Conservation (phyloP, 495 filamentous ascomycete genomes). For the Talaromyces thailandensis region DNA sequence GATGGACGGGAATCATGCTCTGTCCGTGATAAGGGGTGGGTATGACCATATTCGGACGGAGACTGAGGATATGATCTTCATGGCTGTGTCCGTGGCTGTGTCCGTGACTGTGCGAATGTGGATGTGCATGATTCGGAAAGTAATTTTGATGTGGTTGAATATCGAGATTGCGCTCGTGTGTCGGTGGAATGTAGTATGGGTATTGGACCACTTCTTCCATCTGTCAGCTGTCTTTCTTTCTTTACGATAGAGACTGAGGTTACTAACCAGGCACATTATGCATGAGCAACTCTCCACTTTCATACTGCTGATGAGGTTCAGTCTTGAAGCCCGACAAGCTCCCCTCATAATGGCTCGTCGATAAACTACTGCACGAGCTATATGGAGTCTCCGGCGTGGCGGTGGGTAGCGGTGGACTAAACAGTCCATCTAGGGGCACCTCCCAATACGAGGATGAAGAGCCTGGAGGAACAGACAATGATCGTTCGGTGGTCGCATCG, state of each 20-base stretch:
- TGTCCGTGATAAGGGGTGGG: neutral
- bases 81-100: neutral
- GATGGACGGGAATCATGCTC: neutral
- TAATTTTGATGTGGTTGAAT: neutral
- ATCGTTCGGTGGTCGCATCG: neutral
- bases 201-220: neutral
- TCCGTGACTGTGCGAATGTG: neutral
- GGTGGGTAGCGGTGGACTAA: neutral
- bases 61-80: neutral
- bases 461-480: neutral
- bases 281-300: neutral
- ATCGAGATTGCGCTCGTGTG: neutral
- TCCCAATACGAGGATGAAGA: neutral
- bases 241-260: neutral
- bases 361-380: conserved; percentile 3
- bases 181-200: neutral
- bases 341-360: neutral
- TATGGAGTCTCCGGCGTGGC: conserved; percentile 2
- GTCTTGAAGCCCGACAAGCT: neutral
- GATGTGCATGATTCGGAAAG: neutral
- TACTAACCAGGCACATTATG: neutral
- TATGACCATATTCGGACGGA: neutral
- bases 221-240: neutral
- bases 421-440: neutral
- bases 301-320: neutral